These are phyloP conservation scores for Cruciata laevipes DNA, from an alignment of 257 asterid species.

Conservation along the genomic window DNA sequence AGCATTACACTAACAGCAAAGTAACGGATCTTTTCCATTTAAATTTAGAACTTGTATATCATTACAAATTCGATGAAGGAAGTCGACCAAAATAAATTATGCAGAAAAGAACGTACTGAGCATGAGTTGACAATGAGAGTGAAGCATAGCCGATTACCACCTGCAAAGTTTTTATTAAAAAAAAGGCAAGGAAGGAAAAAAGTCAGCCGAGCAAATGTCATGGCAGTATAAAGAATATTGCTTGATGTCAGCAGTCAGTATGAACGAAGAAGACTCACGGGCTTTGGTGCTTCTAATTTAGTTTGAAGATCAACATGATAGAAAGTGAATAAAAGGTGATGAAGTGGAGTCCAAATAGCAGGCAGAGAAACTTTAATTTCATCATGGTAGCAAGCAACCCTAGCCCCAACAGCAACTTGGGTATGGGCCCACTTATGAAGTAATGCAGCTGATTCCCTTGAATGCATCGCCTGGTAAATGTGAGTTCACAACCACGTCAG, in stretches of 20 bases:
- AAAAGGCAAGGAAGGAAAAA: constrained; percentile 8
- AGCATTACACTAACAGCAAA: background rate
- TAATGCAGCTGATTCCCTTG: constrained; percentile 66
- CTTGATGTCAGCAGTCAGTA: constrained; percentile 5
- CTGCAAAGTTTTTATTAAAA: background rate
- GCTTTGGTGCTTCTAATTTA: constrained; percentile 93
- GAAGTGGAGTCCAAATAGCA: constrained; percentile 84
- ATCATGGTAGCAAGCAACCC: constrained; percentile 94
- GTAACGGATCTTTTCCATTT: background rate
- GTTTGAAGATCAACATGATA: constrained; percentile 96
- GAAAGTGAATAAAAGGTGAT: constrained; percentile 94
- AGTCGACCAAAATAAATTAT: constrained; percentile 1
- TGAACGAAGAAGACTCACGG: constrained; percentile 52
- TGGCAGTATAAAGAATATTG: constrained; percentile 8
- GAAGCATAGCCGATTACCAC: constrained; percentile 41
- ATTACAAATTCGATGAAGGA: constrained; percentile 3
- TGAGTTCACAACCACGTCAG: constrained; percentile 14
- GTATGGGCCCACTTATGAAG: constrained; percentile 80
- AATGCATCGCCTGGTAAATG: constrained; percentile 74
- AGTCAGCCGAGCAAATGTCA: constrained; percentile 16
- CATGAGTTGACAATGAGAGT: constrained; percentile 81
- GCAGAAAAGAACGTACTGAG: constrained; percentile 58
- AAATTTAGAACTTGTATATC: background rate
- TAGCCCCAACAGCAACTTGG: constrained; percentile 92
- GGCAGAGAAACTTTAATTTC: constrained; percentile 95